Evolutionary conservation across 257 asterid species (phyloP).

Genomic region (Ilex asprella): DNA sequence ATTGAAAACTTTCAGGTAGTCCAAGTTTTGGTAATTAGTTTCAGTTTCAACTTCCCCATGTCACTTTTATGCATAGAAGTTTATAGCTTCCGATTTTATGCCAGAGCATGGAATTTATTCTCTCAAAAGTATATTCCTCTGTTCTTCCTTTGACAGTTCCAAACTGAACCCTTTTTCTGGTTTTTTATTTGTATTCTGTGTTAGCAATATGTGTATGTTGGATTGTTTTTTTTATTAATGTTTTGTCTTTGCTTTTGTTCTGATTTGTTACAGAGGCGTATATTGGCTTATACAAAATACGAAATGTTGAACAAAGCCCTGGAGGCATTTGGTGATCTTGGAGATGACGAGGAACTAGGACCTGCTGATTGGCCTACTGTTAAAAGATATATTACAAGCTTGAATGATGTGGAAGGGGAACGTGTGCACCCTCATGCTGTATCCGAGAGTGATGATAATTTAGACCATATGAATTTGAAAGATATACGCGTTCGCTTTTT

Average conservation of each 20-base stretch:
- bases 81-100: no score
- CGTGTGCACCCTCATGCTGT: conserved; percentile 56
- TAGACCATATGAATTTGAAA: conserved; percentile 53
- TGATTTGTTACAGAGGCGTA: conserved; percentile 49
- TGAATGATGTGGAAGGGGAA: conserved; percentile 68
- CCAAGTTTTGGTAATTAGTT: no score
- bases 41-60: no score
- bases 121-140: no score
- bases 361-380: conserved; percentile 95
- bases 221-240: no score
- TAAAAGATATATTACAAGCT: conserved; percentile 58
- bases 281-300: conserved; percentile 65
- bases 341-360: conserved; percentile 94
- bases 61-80: no score
- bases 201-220: no score
- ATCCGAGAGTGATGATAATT: conserved; percentile 35
- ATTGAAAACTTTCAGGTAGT: no score
- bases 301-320: conserved; percentile 94
- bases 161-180: no score
- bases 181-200: no score
- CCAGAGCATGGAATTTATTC: no score
- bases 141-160: no score
- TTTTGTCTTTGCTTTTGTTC: neutral
- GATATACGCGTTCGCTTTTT: conserved; percentile 84
- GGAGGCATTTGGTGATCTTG: conserved; percentile 86